Evolutionary conservation across 2,329 filamentous ascomycete species (phyloP).

Genomic region (Colletotrichum coccodes): DNA sequence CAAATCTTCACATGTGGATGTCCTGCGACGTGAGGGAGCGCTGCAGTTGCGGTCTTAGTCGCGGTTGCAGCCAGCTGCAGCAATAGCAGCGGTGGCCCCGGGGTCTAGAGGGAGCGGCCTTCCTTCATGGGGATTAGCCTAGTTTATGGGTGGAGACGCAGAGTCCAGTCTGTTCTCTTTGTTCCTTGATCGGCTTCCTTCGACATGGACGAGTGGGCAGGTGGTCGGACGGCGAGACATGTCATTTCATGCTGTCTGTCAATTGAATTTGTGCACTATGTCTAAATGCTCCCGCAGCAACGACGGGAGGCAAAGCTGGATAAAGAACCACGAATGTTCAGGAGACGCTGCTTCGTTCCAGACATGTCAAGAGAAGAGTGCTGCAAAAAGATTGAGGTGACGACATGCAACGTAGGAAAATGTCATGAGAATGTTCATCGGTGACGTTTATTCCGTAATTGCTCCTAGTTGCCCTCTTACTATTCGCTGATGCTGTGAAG

Average conservation of each 20-base stretch:
- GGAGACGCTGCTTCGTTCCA: slow-evolving; percentile 3
- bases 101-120: slow-evolving; percentile 4
- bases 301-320: neutral
- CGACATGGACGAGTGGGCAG: neutral
- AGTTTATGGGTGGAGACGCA: slow-evolving; percentile 5
- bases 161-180: slow-evolving; percentile 15
- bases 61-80: neutral
- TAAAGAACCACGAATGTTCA: neutral
- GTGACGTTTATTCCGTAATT: neutral
- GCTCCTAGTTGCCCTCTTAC: neutral
- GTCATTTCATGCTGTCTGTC: neutral
- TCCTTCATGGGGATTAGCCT: slow-evolving; percentile 14
- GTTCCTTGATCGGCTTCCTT: neutral
- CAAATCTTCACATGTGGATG: slow-evolving; percentile 15
- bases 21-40: neutral
- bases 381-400: slow-evolving; percentile 10
- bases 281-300: neutral
- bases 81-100: slow-evolving; percentile 14
- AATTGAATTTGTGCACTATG: slow-evolving; percentile 3
- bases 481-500: neutral
- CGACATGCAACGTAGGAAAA: neutral
- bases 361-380: neutral
- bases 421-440: neutral
- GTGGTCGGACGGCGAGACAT: neutral
- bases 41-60: neutral